Percentiles rank a stretch among this genome's conserved stretches.
Conservation (phyloP, 495 filamentous ascomycete genomes). For the Podospora bellae-mahoneyi region DNA sequence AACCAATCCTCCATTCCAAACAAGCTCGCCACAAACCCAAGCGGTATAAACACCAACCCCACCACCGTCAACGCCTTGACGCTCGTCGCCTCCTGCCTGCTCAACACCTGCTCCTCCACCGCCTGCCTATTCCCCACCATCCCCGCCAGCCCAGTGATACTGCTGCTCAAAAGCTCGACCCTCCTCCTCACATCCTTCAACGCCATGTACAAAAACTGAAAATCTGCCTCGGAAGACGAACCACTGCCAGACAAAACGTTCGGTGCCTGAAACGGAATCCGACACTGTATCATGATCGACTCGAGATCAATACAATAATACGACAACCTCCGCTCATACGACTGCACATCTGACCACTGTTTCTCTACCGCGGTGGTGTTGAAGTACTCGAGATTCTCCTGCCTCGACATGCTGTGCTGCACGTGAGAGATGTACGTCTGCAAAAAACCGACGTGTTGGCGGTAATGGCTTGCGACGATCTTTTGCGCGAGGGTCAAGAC, state of each 20-base stretch:
- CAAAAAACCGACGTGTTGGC: not conserved
- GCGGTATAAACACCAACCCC: slow-evolving; percentile 1
- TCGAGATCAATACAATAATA: not conserved
- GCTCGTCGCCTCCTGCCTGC: slow-evolving; percentile 1
- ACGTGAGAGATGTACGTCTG: not conserved
- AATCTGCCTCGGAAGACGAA: not conserved
- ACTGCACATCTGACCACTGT: not conserved
- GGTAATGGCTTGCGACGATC: slow-evolving; percentile 2
- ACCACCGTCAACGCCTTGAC: not conserved
- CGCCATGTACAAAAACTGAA: slow-evolving; percentile 2
- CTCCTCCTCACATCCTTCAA: not conserved
- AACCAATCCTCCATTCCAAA: not conserved
- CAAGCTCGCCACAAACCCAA: not conserved
- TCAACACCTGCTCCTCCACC: not conserved
- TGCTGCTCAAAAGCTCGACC: not conserved
- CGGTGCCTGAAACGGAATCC: not conserved
- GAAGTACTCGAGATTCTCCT: slow-evolving; percentile 1
- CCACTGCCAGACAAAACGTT: not conserved
- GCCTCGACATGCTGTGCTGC: not conserved
- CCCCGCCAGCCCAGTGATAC: slow-evolving; percentile 1
- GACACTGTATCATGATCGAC: slow-evolving; percentile 1
- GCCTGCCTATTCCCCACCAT: slow-evolving; percentile 4
- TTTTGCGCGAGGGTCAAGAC: not conserved
- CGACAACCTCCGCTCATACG: not conserved
- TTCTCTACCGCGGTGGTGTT: slow-evolving; percentile 1